These are phyloP conservation scores for Citrus mangshanensis DNA, from an alignment of 345 rosid species.

Conservation along the genomic window DNA sequence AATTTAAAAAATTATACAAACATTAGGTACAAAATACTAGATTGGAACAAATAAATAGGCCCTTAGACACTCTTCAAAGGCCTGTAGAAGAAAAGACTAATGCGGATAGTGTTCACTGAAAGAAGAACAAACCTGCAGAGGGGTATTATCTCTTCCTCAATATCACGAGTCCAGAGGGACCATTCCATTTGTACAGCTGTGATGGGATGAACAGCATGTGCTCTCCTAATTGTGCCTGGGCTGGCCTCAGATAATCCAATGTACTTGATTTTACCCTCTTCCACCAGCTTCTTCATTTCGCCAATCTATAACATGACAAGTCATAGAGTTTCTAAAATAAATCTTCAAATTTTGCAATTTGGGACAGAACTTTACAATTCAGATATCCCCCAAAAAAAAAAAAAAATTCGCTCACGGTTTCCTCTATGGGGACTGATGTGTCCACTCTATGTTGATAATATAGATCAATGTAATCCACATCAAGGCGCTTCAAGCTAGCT, in stretches of 20 bases:
- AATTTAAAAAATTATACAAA: no score
- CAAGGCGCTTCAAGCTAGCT: slow-evolving; percentile 31
- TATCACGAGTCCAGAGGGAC: slow-evolving; percentile 24
- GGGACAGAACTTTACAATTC: neutral
- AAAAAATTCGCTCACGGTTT: slow-evolving; percentile 14
- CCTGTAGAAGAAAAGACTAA: neutral
- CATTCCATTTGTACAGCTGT: slow-evolving; percentile 23
- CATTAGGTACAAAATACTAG: no score
- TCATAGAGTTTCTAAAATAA: neutral
- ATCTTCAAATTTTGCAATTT: neutral
- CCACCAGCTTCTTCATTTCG: no score
- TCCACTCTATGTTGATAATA: slow-evolving; percentile 33
- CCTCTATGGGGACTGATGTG: slow-evolving; percentile 22
- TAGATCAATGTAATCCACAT: slow-evolving; percentile 31
- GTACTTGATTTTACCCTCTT: no score
- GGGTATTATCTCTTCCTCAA: slow-evolving; percentile 17
- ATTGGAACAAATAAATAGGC: no score
- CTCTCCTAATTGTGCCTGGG: slow-evolving; percentile 17
- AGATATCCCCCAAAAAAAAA: neutral
- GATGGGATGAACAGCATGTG: slow-evolving; percentile 23
- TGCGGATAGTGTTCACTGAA: neutral
- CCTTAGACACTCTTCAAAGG: neutral
- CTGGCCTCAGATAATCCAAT: slow-evolving; percentile 8
- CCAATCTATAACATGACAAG: neutral
- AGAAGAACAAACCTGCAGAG: slow-evolving; percentile 15